A percentile compares a stretch with the other conserved stretches of the same genome.
Evolutionary conservation across 306 rosid genomes (phyloP).

Genomic region (Dryas drummondii): DNA sequence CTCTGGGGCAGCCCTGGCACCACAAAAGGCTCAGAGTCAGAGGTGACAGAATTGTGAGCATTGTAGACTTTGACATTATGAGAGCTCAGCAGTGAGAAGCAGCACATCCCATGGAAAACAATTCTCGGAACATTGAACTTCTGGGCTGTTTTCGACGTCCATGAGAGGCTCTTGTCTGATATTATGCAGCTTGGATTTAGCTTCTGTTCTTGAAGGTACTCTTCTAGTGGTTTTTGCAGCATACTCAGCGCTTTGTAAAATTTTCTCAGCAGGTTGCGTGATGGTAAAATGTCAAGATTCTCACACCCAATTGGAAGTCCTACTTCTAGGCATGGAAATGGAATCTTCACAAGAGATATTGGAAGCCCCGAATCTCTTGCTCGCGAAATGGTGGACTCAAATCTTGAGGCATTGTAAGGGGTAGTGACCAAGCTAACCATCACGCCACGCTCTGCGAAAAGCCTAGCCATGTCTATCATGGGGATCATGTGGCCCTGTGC

Average conservation of each 20-base stretch:
- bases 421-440: conserved; percentile 65
- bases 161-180: conserved; percentile 61
- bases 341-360: conserved; percentile 48
- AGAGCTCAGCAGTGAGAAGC: conserved; percentile 61
- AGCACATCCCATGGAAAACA: conserved; percentile 72
- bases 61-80: conserved; percentile 44
- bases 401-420: conserved; percentile 63
- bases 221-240: conserved; percentile 66
- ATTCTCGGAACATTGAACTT: conserved; percentile 58
- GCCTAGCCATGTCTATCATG: conserved; percentile 75
- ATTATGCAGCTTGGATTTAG: conserved; percentile 61
- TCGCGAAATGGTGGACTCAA: conserved; percentile 37
- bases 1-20: conserved; percentile 52
- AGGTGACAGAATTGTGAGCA: conserved; percentile 39
- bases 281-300: conserved; percentile 68
- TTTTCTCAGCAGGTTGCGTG: conserved; percentile 44
- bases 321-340: conserved; percentile 60
- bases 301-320: conserved; percentile 71
- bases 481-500: conserved; percentile 98
- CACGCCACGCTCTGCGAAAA: conserved; percentile 51
- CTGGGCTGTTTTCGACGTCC: conserved; percentile 55
- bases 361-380: conserved; percentile 40
- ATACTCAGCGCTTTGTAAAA: conserved; percentile 60
- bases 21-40: conserved; percentile 47
- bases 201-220: conserved; percentile 32